These are phyloP conservation scores for Crepidotus variabilis DNA, from an alignment of 768 basidiomycete genomes.

Conservation along the genomic window DNA sequence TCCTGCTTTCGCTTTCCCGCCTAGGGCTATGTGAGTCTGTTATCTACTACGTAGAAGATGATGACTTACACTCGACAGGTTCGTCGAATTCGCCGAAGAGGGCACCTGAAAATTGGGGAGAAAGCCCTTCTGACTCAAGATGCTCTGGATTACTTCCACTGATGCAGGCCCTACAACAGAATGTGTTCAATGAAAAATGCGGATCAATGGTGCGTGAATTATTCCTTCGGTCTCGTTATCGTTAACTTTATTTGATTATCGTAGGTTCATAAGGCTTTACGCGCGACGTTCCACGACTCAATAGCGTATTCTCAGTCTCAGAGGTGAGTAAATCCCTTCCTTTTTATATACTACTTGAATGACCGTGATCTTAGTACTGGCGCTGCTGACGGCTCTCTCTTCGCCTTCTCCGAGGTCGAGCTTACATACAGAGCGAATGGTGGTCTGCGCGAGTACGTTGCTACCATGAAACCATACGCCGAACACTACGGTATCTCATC, in stretches of 20 bases:
- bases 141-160: slow-evolving; percentile 39
- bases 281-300: slow-evolving; percentile 40
- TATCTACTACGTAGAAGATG: background rate
- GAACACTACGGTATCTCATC: slow-evolving; percentile 24
- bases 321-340: slow-evolving; percentile 20
- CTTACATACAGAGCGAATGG: slow-evolving; percentile 37
- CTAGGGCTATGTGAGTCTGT: background rate
- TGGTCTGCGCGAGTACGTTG: slow-evolving; percentile 40
- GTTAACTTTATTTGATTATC: background rate
- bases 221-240: background rate
- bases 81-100: slow-evolving; percentile 1
- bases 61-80: background rate
- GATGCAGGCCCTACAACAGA: slow-evolving; percentile 33
- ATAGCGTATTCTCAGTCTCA: slow-evolving; percentile 35
- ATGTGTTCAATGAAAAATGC: slow-evolving; percentile 30
- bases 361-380: slow-evolving; percentile 27
- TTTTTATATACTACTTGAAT: background rate
- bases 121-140: slow-evolving; percentile 25
- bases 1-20: background rate
- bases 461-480: slow-evolving; percentile 29
- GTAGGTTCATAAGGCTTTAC: slow-evolving; percentile 26
- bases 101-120: slow-evolving; percentile 21
- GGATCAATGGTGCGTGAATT: slow-evolving; percentile 21
- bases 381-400: slow-evolving; percentile 48
- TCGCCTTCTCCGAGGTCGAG: slow-evolving; percentile 41